Evolutionary conservation across 2,329 filamentous ascomycete species (phyloP).

Genomic region (Intubia oerlemansii): DNA sequence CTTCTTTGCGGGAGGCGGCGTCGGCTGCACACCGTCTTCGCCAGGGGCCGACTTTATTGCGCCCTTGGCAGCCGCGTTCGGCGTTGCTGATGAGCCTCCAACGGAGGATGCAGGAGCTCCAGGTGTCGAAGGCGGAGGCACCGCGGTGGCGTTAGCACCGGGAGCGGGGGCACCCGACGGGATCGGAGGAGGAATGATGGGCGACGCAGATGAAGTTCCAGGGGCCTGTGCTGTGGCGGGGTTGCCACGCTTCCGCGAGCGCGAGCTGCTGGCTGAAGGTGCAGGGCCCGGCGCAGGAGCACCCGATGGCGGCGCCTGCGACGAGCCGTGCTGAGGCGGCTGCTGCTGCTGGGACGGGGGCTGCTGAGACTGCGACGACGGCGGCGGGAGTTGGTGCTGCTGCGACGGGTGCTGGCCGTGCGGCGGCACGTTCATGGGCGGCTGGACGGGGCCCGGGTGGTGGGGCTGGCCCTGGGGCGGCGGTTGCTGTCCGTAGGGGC

Average conservation of each 20-base stretch:
- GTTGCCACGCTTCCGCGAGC: slow-evolving; percentile 21
- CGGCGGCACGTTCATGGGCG: slow-evolving; percentile 16
- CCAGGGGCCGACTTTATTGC: slow-evolving; percentile 12
- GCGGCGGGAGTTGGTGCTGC: slow-evolving; percentile 14
- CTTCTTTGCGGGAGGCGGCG: slow-evolving; percentile 55
- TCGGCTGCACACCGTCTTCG: slow-evolving; percentile 13
- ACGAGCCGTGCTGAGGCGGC: slow-evolving; percentile 11
- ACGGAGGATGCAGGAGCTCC: slow-evolving; percentile 12
- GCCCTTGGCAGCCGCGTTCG: slow-evolving; percentile 4
- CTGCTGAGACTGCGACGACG: slow-evolving; percentile 8
- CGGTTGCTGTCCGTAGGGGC: slow-evolving; percentile 9
- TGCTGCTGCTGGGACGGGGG: slow-evolving; percentile 8
- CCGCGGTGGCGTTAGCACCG: slow-evolving; percentile 13
- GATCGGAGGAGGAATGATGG: slow-evolving; percentile 8
- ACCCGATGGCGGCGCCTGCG: slow-evolving; percentile 7
- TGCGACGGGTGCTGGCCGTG: slow-evolving; percentile 16
- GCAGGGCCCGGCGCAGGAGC: slow-evolving; percentile 9
- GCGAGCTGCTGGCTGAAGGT: slow-evolving; percentile 11
- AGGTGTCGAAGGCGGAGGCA: slow-evolving; percentile 14
- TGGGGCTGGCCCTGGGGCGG: slow-evolving; percentile 12
- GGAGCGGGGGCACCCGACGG: slow-evolving; percentile 5
- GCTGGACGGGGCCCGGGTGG: slow-evolving; percentile 15
- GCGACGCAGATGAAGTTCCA: slow-evolving; percentile 8
- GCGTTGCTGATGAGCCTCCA: slow-evolving; percentile 6
- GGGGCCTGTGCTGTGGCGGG: slow-evolving; percentile 9